phyloP scores from a whole-genome alignment of 495 filamentous ascomycete species.

The Lepraria neglecta region DNA sequence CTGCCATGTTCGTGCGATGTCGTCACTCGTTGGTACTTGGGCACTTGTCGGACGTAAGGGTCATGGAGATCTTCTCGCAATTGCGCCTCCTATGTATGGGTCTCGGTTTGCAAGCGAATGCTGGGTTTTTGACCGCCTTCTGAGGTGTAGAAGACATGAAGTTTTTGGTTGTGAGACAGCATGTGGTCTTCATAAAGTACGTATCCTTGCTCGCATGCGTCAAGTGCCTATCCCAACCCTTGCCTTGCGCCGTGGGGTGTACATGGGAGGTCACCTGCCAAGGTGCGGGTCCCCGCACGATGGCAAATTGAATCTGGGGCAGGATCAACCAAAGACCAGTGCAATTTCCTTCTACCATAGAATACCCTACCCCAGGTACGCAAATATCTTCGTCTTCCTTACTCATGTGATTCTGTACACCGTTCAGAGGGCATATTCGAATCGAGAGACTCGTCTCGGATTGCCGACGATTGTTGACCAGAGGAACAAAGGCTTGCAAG shows the following conservation, averaged over 20 bases:
- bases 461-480: background rate
- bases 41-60: background rate
- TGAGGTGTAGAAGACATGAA: too few relatives aligned
- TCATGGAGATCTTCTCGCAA: background rate
- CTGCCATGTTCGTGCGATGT: background rate
- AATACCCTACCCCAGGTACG: too few relatives aligned
- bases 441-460: background rate
- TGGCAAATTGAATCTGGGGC: too few relatives aligned
- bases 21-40: background rate
- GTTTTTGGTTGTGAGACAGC: background rate
- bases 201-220: background rate
- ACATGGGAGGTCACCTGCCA: too few relatives aligned
- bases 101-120: background rate
- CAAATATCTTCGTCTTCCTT: too few relatives aligned
- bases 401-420: too few relatives aligned
- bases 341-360: too few relatives aligned
- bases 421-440: background rate
- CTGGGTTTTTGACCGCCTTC: background rate
- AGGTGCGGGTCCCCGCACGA: too few relatives aligned
- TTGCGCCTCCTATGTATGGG: too few relatives aligned
- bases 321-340: too few relatives aligned
- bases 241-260: too few relatives aligned
- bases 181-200: constrained; percentile 6
- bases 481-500: background rate
- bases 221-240: background rate